Evolutionary conservation across 768 basidiomycete species (phyloP).

Genomic region (Daedalea quercina): DNA sequence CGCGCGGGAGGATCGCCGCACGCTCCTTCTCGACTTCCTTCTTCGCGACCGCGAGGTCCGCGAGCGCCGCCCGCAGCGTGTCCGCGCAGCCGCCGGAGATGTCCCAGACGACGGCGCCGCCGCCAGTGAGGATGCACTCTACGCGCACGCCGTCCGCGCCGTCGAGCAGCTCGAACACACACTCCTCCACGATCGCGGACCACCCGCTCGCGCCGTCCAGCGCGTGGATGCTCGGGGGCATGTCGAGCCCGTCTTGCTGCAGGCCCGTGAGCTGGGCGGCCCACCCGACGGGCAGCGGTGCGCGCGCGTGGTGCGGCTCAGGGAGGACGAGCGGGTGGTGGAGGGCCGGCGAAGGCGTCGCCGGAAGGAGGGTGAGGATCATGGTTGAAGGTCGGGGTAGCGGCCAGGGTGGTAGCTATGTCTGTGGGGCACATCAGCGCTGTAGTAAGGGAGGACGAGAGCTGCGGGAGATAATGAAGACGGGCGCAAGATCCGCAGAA

Average conservation of each 20-base stretch:
- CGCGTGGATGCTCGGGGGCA: constrained; percentile 45
- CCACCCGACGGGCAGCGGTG: constrained; percentile 49
- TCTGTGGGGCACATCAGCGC: no score
- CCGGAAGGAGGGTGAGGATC: constrained; percentile 49
- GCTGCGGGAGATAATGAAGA: no score
- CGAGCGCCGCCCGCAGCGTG: constrained; percentile 43
- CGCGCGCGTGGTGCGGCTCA: constrained; percentile 27
- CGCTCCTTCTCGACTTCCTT: constrained; percentile 33
- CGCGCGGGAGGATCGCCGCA: constrained; percentile 15
- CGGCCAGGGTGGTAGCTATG: neutral
- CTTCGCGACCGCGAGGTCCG: constrained; percentile 45
- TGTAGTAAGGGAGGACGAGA: no score
- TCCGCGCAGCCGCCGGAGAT: constrained; percentile 33
- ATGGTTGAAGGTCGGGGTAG: constrained; percentile 35
- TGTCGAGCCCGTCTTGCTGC: constrained; percentile 43
- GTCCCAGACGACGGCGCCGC: constrained; percentile 41
- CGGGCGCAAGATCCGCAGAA: no score
- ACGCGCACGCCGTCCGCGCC: constrained; percentile 26
- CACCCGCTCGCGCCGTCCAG: constrained; percentile 57
- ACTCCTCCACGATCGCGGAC: constrained; percentile 46
- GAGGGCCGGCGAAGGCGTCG: constrained; percentile 42
- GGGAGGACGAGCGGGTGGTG: constrained; percentile 51
- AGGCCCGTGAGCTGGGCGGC: constrained; percentile 44
- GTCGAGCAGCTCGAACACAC: constrained; percentile 52
- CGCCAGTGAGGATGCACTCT: constrained; percentile 53